These are phyloP conservation scores for Seminavis robusta DNA, from an alignment of 108 stramenopile species.

Conservation along the genomic window DNA sequence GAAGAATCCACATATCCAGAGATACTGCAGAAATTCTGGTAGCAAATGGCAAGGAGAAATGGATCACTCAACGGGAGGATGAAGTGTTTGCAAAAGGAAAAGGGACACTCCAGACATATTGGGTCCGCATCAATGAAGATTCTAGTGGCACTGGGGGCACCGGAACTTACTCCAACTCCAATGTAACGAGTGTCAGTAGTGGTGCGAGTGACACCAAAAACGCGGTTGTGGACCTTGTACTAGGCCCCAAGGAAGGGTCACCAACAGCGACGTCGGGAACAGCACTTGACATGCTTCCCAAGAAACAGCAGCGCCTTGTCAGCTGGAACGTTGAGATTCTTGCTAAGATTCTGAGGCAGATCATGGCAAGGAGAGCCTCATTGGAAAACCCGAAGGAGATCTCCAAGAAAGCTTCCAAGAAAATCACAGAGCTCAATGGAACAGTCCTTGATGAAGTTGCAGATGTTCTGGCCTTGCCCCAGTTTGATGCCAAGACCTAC, in stretches of 20 bases:
- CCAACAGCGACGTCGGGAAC: no score
- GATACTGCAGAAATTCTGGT: constrained; percentile 40
- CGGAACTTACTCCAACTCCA: neutral
- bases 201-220: no score
- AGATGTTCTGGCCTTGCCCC: constrained; percentile 30
- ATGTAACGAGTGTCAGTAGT: no score
- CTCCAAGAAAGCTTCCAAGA: no score
- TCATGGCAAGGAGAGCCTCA: constrained; percentile 4
- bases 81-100: constrained; percentile 51
- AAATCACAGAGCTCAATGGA: no score
- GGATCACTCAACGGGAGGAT: constrained; percentile 31
- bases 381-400: neutral
- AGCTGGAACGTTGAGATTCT: constrained; percentile 24
- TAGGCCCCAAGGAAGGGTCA: no score
- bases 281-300: no score
- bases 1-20: constrained; percentile 35
- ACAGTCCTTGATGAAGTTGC: constrained; percentile 35
- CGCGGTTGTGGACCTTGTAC: no score
- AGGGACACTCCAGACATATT: constrained; percentile 48
- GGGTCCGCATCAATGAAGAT: constrained; percentile 11
- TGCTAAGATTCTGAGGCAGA: constrained; percentile 1
- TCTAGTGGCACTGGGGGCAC: neutral
- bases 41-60: constrained; percentile 28
- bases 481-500: constrained; percentile 9
- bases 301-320: constrained; percentile 7